Evolutionary conservation across 441 rosid species (phyloP).

Genomic region (Gossypium trilobum): DNA sequence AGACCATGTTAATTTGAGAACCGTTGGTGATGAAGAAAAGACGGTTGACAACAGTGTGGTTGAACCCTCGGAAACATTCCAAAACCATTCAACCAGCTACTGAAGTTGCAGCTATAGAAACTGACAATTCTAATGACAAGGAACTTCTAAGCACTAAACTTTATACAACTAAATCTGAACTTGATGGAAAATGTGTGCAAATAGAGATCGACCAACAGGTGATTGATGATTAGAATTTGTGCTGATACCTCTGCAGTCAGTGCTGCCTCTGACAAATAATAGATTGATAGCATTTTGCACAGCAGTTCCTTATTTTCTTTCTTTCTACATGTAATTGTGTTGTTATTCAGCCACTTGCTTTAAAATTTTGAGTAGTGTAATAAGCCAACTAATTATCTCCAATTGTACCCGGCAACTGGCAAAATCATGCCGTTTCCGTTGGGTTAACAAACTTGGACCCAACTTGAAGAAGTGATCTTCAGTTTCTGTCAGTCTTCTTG

Average conservation of each 20-base stretch:
- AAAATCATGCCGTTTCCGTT: too few species aligned
- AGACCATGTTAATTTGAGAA: neutral
- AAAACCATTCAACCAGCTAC: neutral
- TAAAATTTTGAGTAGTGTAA: too few species aligned
- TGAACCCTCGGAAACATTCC: constrained; percentile 11
- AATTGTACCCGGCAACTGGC: too few species aligned
- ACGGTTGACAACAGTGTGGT: neutral
- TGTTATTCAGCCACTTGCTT: too few species aligned
- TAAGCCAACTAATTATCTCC: too few species aligned
- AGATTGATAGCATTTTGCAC: neutral
- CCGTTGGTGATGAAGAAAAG: neutral
- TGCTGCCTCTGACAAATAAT: neutral
- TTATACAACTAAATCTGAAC: constrained; percentile 2
- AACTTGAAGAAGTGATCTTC: too few species aligned
- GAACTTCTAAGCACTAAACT: constrained; percentile 1
- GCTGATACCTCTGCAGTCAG: too few species aligned
- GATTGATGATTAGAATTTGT: too few species aligned
- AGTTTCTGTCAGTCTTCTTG: too few species aligned
- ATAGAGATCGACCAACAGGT: too few species aligned
- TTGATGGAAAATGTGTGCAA: too few species aligned
- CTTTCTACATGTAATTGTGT: neutral
- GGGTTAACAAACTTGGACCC: too few species aligned
- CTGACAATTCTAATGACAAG: constrained; percentile 6
- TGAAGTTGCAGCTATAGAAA: constrained; percentile 17
- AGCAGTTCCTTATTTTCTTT: neutral